phyloP scores from a whole-genome alignment of 345 rosid species.

The Heritiera fomes region DNA sequence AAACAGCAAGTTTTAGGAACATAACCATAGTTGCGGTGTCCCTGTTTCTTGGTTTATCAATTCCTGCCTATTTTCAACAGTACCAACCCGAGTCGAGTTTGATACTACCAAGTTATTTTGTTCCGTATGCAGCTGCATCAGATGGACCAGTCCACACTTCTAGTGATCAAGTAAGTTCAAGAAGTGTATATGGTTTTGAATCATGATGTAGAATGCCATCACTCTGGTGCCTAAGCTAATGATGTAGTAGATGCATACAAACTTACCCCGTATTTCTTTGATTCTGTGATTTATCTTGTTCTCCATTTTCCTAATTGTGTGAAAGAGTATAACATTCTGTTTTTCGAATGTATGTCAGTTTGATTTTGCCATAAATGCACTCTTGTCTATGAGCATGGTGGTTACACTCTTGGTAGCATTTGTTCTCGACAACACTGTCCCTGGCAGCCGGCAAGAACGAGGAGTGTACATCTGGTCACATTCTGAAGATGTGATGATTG shows the following conservation, averaged over 20 bases:
- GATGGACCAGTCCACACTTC: slow-evolving; percentile 70
- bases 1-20: slow-evolving; percentile 81
- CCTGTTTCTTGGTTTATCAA: slow-evolving; percentile 78
- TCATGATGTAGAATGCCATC: background rate
- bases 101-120: slow-evolving; percentile 76
- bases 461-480: slow-evolving; percentile 82
- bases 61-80: slow-evolving; percentile 88
- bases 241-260: background rate
- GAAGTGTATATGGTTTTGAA: background rate
- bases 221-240: background rate
- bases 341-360: slow-evolving; percentile 44
- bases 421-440: slow-evolving; percentile 83
- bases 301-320: background rate
- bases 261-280: background rate
- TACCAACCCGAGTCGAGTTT: slow-evolving; percentile 64
- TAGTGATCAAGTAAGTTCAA: slow-evolving; percentile 56
- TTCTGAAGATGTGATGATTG: slow-evolving; percentile 57
- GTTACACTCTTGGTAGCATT: slow-evolving; percentile 78
- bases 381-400: slow-evolving; percentile 87
- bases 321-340: background rate
- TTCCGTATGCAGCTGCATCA: slow-evolving; percentile 83
- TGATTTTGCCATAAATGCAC: slow-evolving; percentile 75
- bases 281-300: background rate
- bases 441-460: slow-evolving; percentile 74
- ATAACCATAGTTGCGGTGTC: slow-evolving; percentile 81